A percentile compares a stretch with the other conserved stretches of the same genome.
phyloP scores from a whole-genome alignment of 176 grass and related monocot species.

The Triticum urartu region DNA sequence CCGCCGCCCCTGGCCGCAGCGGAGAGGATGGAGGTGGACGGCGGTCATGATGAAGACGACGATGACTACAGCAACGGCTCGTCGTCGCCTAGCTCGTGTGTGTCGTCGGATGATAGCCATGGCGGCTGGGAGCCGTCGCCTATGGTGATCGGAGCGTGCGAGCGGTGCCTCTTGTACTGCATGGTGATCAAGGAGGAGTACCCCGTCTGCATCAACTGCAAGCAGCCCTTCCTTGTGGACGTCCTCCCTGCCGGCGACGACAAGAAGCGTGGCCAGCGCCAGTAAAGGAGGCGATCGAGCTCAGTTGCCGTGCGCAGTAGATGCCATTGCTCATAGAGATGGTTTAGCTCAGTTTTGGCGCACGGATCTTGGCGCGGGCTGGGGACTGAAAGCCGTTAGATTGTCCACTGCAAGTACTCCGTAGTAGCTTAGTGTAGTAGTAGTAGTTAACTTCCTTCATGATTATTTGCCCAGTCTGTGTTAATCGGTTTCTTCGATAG shows the following conservation, averaged over 20 bases:
- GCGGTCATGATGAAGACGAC: not conserved
- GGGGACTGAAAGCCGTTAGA: slow-evolving; percentile 30
- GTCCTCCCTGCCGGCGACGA: slow-evolving; percentile 31
- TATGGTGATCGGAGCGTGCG: slow-evolving; percentile 63
- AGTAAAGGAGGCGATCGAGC: not conserved
- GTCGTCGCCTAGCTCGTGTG: slow-evolving; percentile 59
- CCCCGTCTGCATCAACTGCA: slow-evolving; percentile 66
- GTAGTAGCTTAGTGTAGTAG: not conserved
- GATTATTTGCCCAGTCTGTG: not conserved
- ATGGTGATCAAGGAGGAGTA: slow-evolving; percentile 61
- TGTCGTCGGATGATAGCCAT: slow-evolving; percentile 51
- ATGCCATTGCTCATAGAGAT: slow-evolving; percentile 26
- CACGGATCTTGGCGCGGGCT: not conserved
- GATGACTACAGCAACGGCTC: slow-evolving; percentile 30
- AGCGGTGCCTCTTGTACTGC: slow-evolving; percentile 66
- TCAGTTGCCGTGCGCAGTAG: slow-evolving; percentile 7
- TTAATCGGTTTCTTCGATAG: not conserved
- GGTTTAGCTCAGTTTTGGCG: slow-evolving; percentile 4
- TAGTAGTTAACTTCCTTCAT: not conserved
- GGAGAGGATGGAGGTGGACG: slow-evolving; percentile 21
- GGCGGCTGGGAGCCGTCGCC: slow-evolving; percentile 15
- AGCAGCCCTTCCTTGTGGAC: slow-evolving; percentile 49
- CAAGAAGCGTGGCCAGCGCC: slow-evolving; percentile 33
- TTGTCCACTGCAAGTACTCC: slow-evolving; percentile 24
- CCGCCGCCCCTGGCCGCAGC: slow-evolving; percentile 1